Percentiles rank a stretch among this genome's conserved stretches.
These are phyloP conservation scores for Blumeriella jaapii DNA, from an alignment of 2,329 filamentous ascomycete species.

Conservation along the genomic window DNA sequence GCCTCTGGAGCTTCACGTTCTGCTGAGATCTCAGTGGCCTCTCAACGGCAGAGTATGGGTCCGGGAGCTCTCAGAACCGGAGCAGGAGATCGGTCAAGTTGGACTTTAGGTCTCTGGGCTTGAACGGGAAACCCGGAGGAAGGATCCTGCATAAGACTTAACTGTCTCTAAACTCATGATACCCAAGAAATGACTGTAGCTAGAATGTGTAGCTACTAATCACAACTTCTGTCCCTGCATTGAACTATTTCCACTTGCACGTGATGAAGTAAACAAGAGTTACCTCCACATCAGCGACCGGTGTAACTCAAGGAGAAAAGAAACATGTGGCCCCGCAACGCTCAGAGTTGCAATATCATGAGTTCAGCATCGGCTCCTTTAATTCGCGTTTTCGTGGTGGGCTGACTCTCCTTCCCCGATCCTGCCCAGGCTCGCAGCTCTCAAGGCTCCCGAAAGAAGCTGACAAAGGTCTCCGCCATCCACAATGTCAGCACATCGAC, in stretches of 20 bases:
- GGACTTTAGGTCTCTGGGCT: slow-evolving; percentile 53
- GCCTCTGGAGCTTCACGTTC: slow-evolving; percentile 47
- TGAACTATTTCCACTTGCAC: too few species aligned
- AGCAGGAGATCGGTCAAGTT: slow-evolving; percentile 33
- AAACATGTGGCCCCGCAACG: too few species aligned
- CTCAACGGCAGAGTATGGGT: slow-evolving; percentile 53
- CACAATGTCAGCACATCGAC: slow-evolving; percentile 17
- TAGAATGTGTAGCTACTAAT: not conserved
- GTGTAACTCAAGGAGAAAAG: too few species aligned
- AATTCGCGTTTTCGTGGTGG: not conserved
- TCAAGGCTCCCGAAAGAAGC: slow-evolving; percentile 5
- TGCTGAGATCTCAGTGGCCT: slow-evolving; percentile 41
- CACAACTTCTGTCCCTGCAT: too few species aligned
- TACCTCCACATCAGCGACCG: too few species aligned
- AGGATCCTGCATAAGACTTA: not conserved
- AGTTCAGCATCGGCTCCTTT: too few species aligned
- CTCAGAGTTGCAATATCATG: too few species aligned
- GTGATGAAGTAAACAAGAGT: too few species aligned
- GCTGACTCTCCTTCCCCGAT: not conserved
- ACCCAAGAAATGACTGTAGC: not conserved
- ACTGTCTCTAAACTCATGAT: not conserved
- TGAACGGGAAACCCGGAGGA: slow-evolving; percentile 8
- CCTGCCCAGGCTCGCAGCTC: slow-evolving; percentile 5
- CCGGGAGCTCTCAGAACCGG: slow-evolving; percentile 38
- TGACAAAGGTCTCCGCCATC: slow-evolving; percentile 6